These are phyloP conservation scores for Monsonia emarginata DNA, from an alignment of 441 rosid species.

Conservation along the genomic window DNA sequence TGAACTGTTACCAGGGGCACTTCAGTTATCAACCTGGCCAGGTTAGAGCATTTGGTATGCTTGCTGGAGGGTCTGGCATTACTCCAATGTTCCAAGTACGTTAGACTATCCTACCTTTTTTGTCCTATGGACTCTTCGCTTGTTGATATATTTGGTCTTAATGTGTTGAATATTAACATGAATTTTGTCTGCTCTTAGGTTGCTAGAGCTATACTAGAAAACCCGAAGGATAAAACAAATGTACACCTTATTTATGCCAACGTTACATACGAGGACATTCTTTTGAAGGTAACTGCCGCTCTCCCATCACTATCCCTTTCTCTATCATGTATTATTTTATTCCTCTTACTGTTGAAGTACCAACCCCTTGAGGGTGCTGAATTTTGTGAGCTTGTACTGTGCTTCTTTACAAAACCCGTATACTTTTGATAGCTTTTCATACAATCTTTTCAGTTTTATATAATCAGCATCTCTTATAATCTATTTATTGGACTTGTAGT, in stretches of 20 bases:
- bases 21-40: slow-evolving; percentile 17
- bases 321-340: not conserved
- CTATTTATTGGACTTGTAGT: too few relatives aligned
- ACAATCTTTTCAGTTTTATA: too few relatives aligned
- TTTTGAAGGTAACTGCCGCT: slow-evolving; percentile 12
- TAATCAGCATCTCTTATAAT: too few relatives aligned
- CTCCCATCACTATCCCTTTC: not conserved
- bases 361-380: too few relatives aligned
- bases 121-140: too few relatives aligned
- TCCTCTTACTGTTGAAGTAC: too few relatives aligned
- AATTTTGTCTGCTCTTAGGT: slow-evolving; percentile 2
- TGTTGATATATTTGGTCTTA: too few relatives aligned
- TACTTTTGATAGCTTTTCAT: too few relatives aligned
- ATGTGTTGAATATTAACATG: not conserved
- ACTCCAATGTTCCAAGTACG: slow-evolving; percentile 23
- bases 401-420: too few relatives aligned
- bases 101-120: not conserved
- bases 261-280: slow-evolving; percentile 14
- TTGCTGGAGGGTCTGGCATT: slow-evolving; percentile 20
- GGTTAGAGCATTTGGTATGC: slow-evolving; percentile 18
- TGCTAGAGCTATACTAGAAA: slow-evolving; percentile 17
- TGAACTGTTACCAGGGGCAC: slow-evolving; percentile 13
- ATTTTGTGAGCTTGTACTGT: too few relatives aligned
- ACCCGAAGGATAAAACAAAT: slow-evolving; percentile 15
- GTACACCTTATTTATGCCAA: slow-evolving; percentile 18